Base-by-base conservation (phyloP, 1,139 yeast species). In the Hansenula lynferdii region DNA sequence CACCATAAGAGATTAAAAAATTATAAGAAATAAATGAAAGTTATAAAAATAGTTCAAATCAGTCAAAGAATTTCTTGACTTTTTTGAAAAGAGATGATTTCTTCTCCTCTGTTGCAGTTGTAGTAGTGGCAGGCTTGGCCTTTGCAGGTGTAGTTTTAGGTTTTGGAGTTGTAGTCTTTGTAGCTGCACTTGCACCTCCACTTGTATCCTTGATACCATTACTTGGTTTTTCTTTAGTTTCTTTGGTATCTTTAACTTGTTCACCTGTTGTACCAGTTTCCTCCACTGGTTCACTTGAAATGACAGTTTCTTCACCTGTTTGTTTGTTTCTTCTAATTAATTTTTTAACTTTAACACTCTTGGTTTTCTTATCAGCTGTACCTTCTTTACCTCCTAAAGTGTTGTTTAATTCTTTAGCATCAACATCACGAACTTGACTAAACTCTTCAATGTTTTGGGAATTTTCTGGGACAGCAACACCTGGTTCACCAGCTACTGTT, bases 401-500 rank as follows among this genome's bases (percentile, higher is more conserved):
- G 8, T 58, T 69, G 49, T 75, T 75, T 45, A 75, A 61, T 21
- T 68, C 57, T 55, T 72, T 73, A 30, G 80, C 72, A 45, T 65
- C 66, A 15, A 65, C 67, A 28, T 58, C 54, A 23, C 73, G 64
- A 31, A 79, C 70, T 47, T 77, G 72, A 24, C 58, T 50, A 35
- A 66, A 57, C 30, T 72, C 73, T 36, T 72, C 74, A 28, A 82
- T 77, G 29, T 49, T 75, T 65, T 56, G 67, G 50, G 68, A 60
- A 63, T 65, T 70, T 46, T 55, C 61, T 56, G 65, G 79, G 58
- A 65, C 67, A 43, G 57, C 76, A 57, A 64, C 67, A 39, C 85
- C 85, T 28, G 85, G 81, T 57, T 77, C 85, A 28, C 84, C 84
- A 35, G 65, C 50, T 31, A 48, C 34, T 14, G 69, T 58, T 31